Evolutionary conservation across 192 early-diverging fungal genomes (phyloP), one percentile per base, ranked within the genome.

Genomic region (Coemansia sp.): DNA sequence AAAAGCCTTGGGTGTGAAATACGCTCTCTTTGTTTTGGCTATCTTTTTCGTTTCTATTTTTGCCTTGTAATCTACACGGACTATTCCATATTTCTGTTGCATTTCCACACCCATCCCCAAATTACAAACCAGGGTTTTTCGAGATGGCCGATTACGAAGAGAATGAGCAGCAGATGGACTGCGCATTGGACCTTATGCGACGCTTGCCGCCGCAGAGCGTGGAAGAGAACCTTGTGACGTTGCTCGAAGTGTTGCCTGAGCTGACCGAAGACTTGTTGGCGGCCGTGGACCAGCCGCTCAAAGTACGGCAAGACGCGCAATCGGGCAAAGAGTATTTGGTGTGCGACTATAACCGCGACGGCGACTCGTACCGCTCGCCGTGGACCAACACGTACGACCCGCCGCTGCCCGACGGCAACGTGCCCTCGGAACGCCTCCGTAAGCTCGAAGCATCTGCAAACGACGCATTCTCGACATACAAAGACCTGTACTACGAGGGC

Each of bases 321-420:
- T 84, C 86, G 14, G 91, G 91, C 38, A 89, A 83, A 50, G 92
- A 94, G 49, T 99, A 94, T 60, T 81, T 99, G 12, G 68, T 88
- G 5, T 98, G 93, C 64, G 94, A 96, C 68, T 99, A 96, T 75
- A 99, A 99, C 83, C 83, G 94, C n/a, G 94, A 97, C 78, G 92
- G 91, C 3, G 90, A 97, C 69, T 92, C 90, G 19, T 95, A 94
- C 73, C 82, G 96, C 65, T 99, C 97, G 14, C 97, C 97, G 42
- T 98, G 96, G 96, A 93, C 93, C 17, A 94, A 95, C 71, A 87
- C 94, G 62, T 99, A 93, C 72, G 90, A 94, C 38, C 96, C 96
- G 44, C 85, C 90, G 25, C 72, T 92, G 68, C 64, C 72, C 19
- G 97, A 97, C 61, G 92, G 88, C 37, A 84, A 81, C 22, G 67